Evolutionary conservation across 2,329 filamentous ascomycete genomes (phyloP), one percentile per base, ranked within the genome.

Genomic region (Acephala macrosclerotiorum): DNA sequence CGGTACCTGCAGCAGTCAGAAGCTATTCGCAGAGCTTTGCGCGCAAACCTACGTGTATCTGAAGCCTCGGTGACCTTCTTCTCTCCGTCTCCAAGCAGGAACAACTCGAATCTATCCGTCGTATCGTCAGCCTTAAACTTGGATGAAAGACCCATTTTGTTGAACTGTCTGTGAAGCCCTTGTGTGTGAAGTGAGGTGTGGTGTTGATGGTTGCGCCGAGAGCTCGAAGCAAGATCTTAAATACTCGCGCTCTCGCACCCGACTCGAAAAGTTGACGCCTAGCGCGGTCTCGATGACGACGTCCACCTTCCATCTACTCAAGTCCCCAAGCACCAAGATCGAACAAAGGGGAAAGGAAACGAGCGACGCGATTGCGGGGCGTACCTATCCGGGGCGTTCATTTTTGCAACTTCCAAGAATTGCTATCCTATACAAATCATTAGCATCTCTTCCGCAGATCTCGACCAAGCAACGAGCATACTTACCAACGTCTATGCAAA

Each of bases 41-140:
- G n/a, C 12, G 49, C 25, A 58, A 40, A 81, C 91, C 79, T 84
- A 97, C 95, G 93, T 64, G 94, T 96, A 77, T 97, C 96, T 7
- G 93, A 85, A 76, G 92, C 91, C 80, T 94, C 90, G 66, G 94
- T 91, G 65, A 97, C 93, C 82, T 97, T 98, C 84, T 95, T 96
- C 85, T 99, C 93, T 68, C 91, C 94, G 58, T 94, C 91, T 47
- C 80, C 87, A 66, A 98, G 91, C 70, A 97, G 82, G 82, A 97
- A 98, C 58, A 96, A 88, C 84, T 98, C 96, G 82, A 96, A 97
- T 77, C 96, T 98, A 69, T 64, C 42, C 7, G 22, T 5, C 22
- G 25, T 59, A 16, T 55, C 55, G 22, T 72, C 66, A 66, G 64
- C 55, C 75, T 65, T 33, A 71, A 69, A n/a, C 38, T 56, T 55